A percentile compares a stretch with the other conserved stretches of the same genome.
phyloP scores from a whole-genome alignment of 768 basidiomycete species.

The Coprinopsis marcescibilis region DNA sequence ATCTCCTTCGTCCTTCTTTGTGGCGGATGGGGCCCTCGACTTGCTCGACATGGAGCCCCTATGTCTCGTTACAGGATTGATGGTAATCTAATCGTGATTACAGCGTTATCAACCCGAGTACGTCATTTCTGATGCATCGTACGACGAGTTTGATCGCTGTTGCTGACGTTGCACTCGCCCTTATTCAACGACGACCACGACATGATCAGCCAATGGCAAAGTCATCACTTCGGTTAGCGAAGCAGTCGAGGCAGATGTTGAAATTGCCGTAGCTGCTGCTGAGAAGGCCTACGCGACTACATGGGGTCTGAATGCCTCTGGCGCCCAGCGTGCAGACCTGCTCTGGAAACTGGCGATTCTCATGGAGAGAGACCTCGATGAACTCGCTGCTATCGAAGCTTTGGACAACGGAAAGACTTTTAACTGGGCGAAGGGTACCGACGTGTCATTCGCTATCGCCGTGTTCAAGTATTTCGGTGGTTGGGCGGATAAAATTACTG shows the following conservation, averaged over 20 bases:
- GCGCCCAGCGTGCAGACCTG: conserved; percentile 20
- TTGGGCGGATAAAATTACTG: conserved; percentile 78
- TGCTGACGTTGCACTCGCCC: conserved; percentile 4
- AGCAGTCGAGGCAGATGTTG: conserved; percentile 65
- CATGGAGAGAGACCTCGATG: conserved; percentile 50
- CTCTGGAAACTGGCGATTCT: conserved; percentile 53
- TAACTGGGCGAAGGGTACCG: conserved; percentile 37
- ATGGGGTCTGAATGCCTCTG: conserved; percentile 42
- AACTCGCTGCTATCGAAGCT: conserved; percentile 62
- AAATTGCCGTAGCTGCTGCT: conserved; percentile 56
- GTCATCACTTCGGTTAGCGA: conserved; percentile 51
- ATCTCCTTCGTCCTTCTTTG: neutral
- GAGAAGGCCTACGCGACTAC: conserved; percentile 25
- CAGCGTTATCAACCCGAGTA: conserved; percentile 53
- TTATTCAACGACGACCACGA: no score
- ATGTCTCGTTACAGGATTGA: no score
- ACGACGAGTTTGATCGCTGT: neutral
- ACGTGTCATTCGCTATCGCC: conserved; percentile 41
- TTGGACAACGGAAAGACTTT: conserved; percentile 64
- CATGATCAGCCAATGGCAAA: conserved; percentile 65
- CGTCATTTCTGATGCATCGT: conserved; percentile 11
- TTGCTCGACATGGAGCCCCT: no score
- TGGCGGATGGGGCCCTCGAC: no score
- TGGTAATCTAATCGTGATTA: conserved; percentile 13
- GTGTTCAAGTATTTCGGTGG: conserved; percentile 75